Percentiles rank a stretch among this genome's conserved stretches.
Evolutionary conservation across 2,329 filamentous ascomycete genomes (phyloP).

Genomic region (Alternaria brassicae): DNA sequence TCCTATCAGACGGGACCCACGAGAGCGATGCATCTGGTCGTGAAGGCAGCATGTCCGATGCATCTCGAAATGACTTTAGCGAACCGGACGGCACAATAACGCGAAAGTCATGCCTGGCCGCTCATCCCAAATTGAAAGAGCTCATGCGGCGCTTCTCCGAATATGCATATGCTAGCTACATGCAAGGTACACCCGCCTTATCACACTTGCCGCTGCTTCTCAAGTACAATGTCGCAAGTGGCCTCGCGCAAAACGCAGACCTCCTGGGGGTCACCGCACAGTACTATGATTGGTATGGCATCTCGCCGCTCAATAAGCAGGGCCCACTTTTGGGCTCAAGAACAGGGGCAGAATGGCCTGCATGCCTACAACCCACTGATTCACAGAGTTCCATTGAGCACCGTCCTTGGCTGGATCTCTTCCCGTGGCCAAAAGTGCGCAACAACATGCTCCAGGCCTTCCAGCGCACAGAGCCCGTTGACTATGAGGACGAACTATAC

Average conservation of each 20-base stretch:
- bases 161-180: slow-evolving; percentile 27
- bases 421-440: slow-evolving; percentile 49
- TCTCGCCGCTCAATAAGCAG: slow-evolving; percentile 25
- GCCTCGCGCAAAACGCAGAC: slow-evolving; percentile 17
- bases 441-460: slow-evolving; percentile 44
- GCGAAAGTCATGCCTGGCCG: slow-evolving; percentile 5
- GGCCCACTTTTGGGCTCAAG: neutral
- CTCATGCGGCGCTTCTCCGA: slow-evolving; percentile 24
- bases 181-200: slow-evolving; percentile 19
- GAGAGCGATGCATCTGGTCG: neutral
- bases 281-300: slow-evolving; percentile 19
- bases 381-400: slow-evolving; percentile 50
- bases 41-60: neutral
- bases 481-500: slow-evolving; percentile 31
- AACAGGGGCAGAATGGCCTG: neutral
- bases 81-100: neutral
- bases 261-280: slow-evolving; percentile 17
- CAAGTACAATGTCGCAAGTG: slow-evolving; percentile 21
- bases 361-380: neutral
- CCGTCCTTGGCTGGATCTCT: slow-evolving; percentile 52
- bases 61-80: neutral
- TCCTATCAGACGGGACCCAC: neutral
- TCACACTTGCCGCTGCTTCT: slow-evolving; percentile 22
- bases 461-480: slow-evolving; percentile 44
- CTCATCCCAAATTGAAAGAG: slow-evolving; percentile 13